These are phyloP conservation scores for Aureobasidium sp. DNA, from an alignment of 2,329 filamentous ascomycete species.

Conservation along the genomic window DNA sequence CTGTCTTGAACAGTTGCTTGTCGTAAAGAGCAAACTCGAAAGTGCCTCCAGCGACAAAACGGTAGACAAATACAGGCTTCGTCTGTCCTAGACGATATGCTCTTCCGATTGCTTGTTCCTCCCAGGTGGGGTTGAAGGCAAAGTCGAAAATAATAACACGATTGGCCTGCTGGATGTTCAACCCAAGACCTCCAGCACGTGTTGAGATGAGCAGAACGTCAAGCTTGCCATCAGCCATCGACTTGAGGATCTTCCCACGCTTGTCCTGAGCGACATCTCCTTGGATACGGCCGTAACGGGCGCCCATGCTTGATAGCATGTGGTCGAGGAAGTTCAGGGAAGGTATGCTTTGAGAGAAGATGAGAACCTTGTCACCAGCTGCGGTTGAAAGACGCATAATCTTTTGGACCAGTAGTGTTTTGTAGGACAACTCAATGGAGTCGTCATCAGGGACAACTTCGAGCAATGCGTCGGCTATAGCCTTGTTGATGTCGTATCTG, in stretches of 20 bases:
- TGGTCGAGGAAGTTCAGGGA: conserved; percentile 61
- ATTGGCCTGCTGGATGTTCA: conserved; percentile 79
- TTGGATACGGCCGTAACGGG: conserved; percentile 53
- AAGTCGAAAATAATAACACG: conserved; percentile 82
- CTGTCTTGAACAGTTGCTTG: conserved; percentile 70
- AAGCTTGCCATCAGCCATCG: conserved; percentile 53
- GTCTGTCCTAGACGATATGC: conserved; percentile 77
- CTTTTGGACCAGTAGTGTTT: conserved; percentile 55
- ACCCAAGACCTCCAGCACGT: conserved; percentile 67
- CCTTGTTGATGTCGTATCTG: conserved; percentile 29
- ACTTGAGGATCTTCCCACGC: conserved; percentile 56
- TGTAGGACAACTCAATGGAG: conserved; percentile 49
- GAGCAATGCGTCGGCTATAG: conserved; percentile 16
- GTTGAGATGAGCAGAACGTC: conserved; percentile 74
- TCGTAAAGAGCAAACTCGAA: conserved; percentile 69
- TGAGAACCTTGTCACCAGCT: conserved; percentile 62
- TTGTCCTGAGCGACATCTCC: conserved; percentile 48
- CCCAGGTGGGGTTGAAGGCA: conserved; percentile 67
- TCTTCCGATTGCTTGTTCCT: conserved; percentile 79
- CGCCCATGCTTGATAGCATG: conserved; percentile 42
- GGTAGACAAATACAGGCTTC: conserved; percentile 77
- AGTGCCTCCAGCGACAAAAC: conserved; percentile 67
- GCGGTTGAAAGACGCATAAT: conserved; percentile 59
- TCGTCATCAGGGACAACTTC: conserved; percentile 5
- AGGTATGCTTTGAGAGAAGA: conserved; percentile 67